Base-by-base conservation (phyloP, 192 early-diverging fungal genomes). In the Chytriomyces confervae region DNA sequence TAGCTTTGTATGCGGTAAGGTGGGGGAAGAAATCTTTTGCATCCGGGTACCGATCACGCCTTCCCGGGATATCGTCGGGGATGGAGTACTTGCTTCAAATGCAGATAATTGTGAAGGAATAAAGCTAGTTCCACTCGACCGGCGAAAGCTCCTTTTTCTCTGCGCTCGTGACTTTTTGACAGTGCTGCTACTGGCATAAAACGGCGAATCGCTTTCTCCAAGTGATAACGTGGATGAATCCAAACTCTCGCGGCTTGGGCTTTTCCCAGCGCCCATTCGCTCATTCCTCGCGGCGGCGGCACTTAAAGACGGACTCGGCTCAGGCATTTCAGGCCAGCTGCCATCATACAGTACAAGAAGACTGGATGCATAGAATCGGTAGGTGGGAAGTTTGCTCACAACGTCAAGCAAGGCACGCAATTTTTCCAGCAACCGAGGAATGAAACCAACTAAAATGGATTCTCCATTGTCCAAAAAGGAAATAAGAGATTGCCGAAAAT, bases 261-360 rank as follows among this genome's bases (percentile, higher is more conserved):
- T 57, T 4, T 57, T 57, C 1, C 20, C 20, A 13, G 16, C 53
- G 20, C 13, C 20, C 5, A 20, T n/a, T 13, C 53, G 53, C 36
- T 36, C 36, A 36, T 36, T 36, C 36, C 36, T 36, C 53, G 3
- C 16, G 20, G 13, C 13, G 20, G 13, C 13, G 16, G 16, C 53
- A 57, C 16, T n/a, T 3, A 57, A 57, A 20, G 70, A 48, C 6
- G 27, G 50, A 16, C 50, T 63, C n/a, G 45, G 74, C 0, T 7
- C 65, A 4, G 68, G 74, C 62, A 76, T 50, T 23, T 76, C 75
- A 46, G 78, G 80, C 82, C 82, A 86, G 13, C 80, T 84, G 5
- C 95, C 98, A 68, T 99, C 97, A 78, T 99, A 99, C 50, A 98
- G 89, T 10, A 99, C 89, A 71, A 99, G 80, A 20, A 99, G 82